Base-by-base conservation (phyloP, 208 protist genomes). In the Trypanosoma caninum region DNA sequence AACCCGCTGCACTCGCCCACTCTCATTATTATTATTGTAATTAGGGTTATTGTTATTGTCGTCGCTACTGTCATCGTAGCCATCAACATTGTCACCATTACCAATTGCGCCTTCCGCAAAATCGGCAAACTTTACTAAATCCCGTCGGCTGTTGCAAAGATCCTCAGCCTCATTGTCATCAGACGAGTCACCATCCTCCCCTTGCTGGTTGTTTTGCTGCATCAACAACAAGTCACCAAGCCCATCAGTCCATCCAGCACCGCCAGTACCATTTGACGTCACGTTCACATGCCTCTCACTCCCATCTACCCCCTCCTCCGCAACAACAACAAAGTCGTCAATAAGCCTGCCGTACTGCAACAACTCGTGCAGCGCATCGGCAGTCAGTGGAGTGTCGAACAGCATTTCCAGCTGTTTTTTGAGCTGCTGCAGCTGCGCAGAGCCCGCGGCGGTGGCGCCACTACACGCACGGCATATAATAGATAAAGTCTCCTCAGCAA, bases 401-500 rank as follows among this genome's bases (percentile, higher is more conserved):
- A 95, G 69, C 6, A 42, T 50, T 57, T 95, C 80, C 8, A 95
- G 74, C 23, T 60, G 65, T 35, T 71, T 71, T 31, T 31, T 22
- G 16, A 65, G 56, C 52, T 89, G 72, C 68, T 87, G 72, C 53
- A 82, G 59, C 22, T 65, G 50, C 6, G 81, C 53, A 14, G 57
- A 65, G 18, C 67, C 72, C 3, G 20, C 16, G 1, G 44, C 62
- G 37, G 51, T 35, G 8, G 28, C 40, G 53, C 56, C 23, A 63
- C 56, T 46, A 35, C 61, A 54, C 5, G 65, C 34, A 48, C 46
- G 59, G 59, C 84, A 89, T 7, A 95, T 73, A 37, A 95, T 76
- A 25, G 68, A 65, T 6, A 95, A 75, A 27, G 81, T 76, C 38
- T 92, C 73, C 55, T 92, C 78, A 0, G 89, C 89, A n/a, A 95